phyloP scores from a whole-genome alignment of 2,329 filamentous ascomycete genomes.

The Achaetomium macrosporum region DNA sequence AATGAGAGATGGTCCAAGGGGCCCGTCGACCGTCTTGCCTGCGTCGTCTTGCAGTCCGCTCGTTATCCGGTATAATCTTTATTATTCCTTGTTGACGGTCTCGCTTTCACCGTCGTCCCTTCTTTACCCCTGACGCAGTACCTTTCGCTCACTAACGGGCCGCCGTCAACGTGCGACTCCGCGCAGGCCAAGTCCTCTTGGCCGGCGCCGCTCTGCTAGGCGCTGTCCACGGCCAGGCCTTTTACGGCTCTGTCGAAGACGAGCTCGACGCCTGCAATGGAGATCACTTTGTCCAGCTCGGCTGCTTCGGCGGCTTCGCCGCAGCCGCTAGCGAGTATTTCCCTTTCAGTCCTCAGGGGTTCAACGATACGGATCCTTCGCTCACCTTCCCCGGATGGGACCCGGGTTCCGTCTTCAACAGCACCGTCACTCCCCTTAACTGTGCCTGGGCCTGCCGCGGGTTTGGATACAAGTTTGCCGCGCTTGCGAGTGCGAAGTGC shows the following conservation, averaged over 20 bases:
- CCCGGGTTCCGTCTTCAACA: conserved; percentile 23
- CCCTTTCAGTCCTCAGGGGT: conserved; percentile 16
- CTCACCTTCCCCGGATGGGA: conserved; percentile 22
- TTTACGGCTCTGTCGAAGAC: conserved; percentile 10
- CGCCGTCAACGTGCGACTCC: conserved; percentile 9
- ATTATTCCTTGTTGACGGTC: not conserved
- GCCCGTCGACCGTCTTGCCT: not conserved
- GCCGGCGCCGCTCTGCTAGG: conserved; percentile 8
- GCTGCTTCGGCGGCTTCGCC: conserved; percentile 16
- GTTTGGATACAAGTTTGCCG: conserved; percentile 26
- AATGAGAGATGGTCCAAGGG: not conserved
- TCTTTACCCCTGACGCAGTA: not conserved
- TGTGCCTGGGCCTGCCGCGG: conserved; percentile 26
- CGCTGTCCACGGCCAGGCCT: conserved; percentile 15
- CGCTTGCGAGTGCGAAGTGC: conserved; percentile 21
- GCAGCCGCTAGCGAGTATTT: conserved; percentile 12
- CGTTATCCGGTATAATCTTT: not conserved
- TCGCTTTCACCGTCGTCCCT: not conserved
- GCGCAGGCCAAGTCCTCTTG: conserved; percentile 11
- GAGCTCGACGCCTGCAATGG: conserved; percentile 4
- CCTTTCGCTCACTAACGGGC: too few relatives aligned
- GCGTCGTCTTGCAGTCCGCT: not conserved
- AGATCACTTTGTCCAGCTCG: conserved; percentile 16
- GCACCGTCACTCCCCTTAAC: conserved; percentile 24
- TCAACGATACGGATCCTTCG: conserved; percentile 16